Conservation (phyloP, 352 stramenopile species). For the Plasmopara halstedii region DNA sequence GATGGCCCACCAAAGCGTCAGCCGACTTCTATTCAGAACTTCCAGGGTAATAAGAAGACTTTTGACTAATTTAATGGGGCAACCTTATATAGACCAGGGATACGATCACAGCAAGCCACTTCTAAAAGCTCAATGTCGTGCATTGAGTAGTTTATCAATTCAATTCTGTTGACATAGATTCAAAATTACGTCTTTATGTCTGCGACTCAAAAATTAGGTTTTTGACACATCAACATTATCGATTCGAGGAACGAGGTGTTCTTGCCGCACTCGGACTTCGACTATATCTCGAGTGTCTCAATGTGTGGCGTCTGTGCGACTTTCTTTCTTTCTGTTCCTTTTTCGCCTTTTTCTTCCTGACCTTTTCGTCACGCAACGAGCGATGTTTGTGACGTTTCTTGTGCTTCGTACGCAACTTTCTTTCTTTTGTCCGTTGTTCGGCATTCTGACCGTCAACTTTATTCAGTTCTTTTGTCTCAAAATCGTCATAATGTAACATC, state of each 20-base stretch:
- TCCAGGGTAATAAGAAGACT: conserved; percentile 94
- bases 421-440: conserved; percentile 15
- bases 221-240: no score
- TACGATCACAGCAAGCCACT: conserved; percentile 15
- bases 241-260: not conserved
- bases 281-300: conserved; percentile 15
- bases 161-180: conserved; percentile 33
- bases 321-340: conserved; percentile 25
- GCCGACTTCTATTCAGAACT: conserved; percentile 88
- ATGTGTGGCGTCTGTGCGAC: conserved; percentile 19
- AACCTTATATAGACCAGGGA: conserved; percentile 11
- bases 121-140: conserved; percentile 14
- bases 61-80: conserved; percentile 88
- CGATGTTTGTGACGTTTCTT: conserved; percentile 30
- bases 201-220: no score
- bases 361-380: conserved; percentile 17
- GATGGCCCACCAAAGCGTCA: conserved; percentile 80
- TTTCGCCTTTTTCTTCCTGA: conserved; percentile 21
- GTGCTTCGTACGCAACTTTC: conserved; percentile 25
- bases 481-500: no score
- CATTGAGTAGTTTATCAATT: conserved; percentile 27
- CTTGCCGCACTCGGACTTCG: not conserved
- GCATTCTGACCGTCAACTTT: conserved; percentile 4
- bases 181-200: no score
- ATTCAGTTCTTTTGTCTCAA: not conserved